Conservation (phyloP, 2,329 filamentous ascomycete genomes). For the Clarireedia homoeocarpa region DNA sequence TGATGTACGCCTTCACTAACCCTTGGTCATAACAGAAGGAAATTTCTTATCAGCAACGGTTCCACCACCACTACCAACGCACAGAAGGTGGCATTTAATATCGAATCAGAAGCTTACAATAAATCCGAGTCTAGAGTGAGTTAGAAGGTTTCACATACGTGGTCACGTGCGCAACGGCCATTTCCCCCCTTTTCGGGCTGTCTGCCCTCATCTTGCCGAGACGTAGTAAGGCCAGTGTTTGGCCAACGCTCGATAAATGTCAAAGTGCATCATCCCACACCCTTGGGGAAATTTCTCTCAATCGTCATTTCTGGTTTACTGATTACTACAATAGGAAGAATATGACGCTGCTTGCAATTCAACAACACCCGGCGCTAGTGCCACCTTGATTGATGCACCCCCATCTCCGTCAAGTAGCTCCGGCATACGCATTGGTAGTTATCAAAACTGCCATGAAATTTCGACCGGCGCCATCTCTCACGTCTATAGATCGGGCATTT, state of each 20-base stretch:
- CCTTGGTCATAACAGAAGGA: conserved; percentile 16
- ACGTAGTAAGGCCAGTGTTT: neutral
- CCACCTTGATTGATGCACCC: conserved; percentile 14
- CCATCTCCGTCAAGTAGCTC: conserved; percentile 18
- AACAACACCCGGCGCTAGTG: conserved; percentile 27
- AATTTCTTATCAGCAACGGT: conserved; percentile 30
- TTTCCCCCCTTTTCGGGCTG: neutral
- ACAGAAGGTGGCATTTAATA: conserved; percentile 47
- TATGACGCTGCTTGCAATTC: conserved; percentile 40
- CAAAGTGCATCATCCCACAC: too few species aligned
- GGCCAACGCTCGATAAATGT: too few species aligned
- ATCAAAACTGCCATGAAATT: conserved; percentile 46
- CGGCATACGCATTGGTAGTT: conserved; percentile 45
- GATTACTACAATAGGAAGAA: conserved; percentile 33
- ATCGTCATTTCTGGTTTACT: neutral
- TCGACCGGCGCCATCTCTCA: conserved; percentile 69
- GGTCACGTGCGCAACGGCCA: neutral
- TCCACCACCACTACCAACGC: conserved; percentile 39
- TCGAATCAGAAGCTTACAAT: conserved; percentile 59
- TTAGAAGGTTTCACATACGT: conserved; percentile 7
- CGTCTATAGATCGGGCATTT: conserved; percentile 57
- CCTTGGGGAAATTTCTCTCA: too few species aligned
- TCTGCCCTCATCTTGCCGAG: neutral
- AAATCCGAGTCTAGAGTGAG: conserved; percentile 50
- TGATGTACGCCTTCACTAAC: neutral